Conservation (phyloP, 192 early-diverging fungal species). For the Coemansia sp. region DNA sequence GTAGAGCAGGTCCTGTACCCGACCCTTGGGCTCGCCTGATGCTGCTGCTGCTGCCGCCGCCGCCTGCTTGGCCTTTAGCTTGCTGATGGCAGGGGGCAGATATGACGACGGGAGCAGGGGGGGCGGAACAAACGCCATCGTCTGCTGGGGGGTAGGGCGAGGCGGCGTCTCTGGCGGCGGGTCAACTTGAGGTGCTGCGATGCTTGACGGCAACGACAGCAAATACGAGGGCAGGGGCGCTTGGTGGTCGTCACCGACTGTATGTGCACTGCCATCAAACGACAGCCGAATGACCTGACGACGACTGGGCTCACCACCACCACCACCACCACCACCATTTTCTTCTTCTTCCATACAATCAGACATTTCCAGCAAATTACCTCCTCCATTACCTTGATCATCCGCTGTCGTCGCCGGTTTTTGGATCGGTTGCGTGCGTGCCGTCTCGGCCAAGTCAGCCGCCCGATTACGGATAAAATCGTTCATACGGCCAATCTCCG, state of each 20-base stretch:
- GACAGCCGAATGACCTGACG: constrained; percentile 27
- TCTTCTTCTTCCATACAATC: constrained; percentile 23
- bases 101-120: not conserved
- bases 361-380: constrained; percentile 16
- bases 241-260: constrained; percentile 1
- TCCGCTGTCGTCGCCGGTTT: not conserved
- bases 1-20: constrained; percentile 26
- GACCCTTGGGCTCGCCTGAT: constrained; percentile 33
- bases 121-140: constrained; percentile 8
- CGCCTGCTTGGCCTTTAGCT: constrained; percentile 10
- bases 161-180: constrained; percentile 3
- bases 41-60: no score
- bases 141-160: not conserved
- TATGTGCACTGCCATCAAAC: constrained; percentile 30
- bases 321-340: constrained; percentile 12
- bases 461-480: constrained; percentile 17
- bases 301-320: not conserved
- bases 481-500: constrained; percentile 18
- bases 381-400: constrained; percentile 32
- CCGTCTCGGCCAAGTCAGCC: constrained; percentile 11
- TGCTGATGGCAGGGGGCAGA: not conserved
- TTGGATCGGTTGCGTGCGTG: not conserved
- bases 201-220: constrained; percentile 9
- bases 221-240: constrained; percentile 16
- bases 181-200: not conserved